Base-by-base conservation (phyloP, 345 rosid species). In the Camelina hispida region DNA sequence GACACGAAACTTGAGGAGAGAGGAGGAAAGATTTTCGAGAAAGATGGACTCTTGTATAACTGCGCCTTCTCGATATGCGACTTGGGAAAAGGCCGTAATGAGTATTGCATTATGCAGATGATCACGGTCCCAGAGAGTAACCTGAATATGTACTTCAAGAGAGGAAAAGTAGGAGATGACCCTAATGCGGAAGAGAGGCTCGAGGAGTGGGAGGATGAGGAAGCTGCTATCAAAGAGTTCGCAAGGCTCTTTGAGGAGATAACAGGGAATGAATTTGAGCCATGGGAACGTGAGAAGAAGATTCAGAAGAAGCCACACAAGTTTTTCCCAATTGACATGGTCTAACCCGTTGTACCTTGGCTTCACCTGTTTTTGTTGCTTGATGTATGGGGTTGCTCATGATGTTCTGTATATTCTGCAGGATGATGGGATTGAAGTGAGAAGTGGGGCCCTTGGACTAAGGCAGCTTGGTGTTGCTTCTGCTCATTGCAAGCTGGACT, bases 271-370 rank as follows among this genome's bases (percentile, higher is more conserved):
- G 90, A 89, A 48, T 93, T 93, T 16, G 89, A 82, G 80, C 91
- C 90, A 3, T 91, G 94, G 94, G 98, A 93, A 62, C 83, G 87
- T 71, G 91, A 91, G 68, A 88, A 88, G 80, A 88, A 83, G 76
- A 83, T 91, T 53, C 81, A 88, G 58, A 93, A 93, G 80, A 89
- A 87, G 74, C 82, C 82, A 8, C 71, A 82, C 9, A 82, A 85
- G 54, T 88, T 87, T 34, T 85, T 78, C 56, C 97, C 93, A 0
- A 46, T 88, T 69, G 97, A 88, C 80, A 94, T 89, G 95, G 96
- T 91, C 78, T n/a, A 9, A 55, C 9, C 9, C 6, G 0, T 3
- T 23, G 46, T 72, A 42, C 70, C 13, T 35, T 46, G 9, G 2
- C 9, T 34, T 51, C 20, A 50, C 9, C 7, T 8, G 5, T 2